phyloP scores from a whole-genome alignment of 352 stramenopile genomes.

The Pythium phragmitis region DNA sequence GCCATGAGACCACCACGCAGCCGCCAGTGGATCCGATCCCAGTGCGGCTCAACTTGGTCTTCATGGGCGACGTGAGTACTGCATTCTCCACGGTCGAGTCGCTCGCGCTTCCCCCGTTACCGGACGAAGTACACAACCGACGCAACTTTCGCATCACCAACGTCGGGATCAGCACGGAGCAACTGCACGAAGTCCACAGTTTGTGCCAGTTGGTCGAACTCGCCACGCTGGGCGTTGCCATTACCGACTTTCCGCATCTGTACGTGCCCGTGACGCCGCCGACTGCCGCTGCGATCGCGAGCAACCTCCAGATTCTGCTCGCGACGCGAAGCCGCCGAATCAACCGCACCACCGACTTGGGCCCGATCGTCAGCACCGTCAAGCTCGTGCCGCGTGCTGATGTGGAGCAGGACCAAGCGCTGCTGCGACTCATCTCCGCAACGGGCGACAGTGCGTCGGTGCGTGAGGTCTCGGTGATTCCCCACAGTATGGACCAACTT shows the following conservation, averaged over 20 bases:
- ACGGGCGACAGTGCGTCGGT: neutral
- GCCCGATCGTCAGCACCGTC: too few species aligned
- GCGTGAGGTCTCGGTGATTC: neutral
- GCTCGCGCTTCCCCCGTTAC: too few species aligned
- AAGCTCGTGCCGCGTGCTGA: neutral
- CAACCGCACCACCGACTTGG: neutral
- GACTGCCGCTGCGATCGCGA: neutral
- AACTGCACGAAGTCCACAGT: neutral
- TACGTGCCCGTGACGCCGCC: neutral
- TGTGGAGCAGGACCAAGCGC: neutral
- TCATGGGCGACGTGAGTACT: neutral
- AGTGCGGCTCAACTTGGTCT: neutral
- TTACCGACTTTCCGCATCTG: neutral
- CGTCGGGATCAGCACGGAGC: neutral
- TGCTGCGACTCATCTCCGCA: neutral
- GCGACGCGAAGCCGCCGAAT: neutral
- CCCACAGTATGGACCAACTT: neutral
- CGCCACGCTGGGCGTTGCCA: neutral
- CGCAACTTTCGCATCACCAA: neutral
- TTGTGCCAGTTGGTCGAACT: neutral
- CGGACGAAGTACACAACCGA: too few species aligned
- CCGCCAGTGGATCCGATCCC: neutral
- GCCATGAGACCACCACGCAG: too few species aligned
- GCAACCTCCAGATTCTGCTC: neutral
- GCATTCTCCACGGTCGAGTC: neutral